Conservation (phyloP, 2,329 filamentous ascomycete genomes). For the Akanthomyces lecanii region DNA sequence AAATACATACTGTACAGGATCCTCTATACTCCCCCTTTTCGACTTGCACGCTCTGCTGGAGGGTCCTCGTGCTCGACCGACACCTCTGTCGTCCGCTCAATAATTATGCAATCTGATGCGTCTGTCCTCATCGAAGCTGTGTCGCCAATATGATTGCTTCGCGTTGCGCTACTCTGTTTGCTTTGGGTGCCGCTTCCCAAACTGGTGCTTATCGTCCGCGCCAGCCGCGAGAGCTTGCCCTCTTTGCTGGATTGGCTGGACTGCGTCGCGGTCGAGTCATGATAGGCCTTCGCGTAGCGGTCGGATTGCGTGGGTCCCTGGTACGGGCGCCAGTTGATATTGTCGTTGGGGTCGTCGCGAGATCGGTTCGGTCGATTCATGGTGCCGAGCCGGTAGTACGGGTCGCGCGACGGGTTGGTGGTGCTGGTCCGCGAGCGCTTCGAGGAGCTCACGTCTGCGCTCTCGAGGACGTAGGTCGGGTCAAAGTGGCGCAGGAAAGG, state of each 20-base stretch:
- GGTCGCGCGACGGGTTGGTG: slow-evolving; percentile 1
- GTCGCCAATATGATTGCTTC: background rate
- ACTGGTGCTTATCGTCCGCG: background rate
- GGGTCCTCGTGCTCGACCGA: slow-evolving; percentile 1
- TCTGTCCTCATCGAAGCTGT: background rate
- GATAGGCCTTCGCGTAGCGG: background rate
- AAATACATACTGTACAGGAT: background rate
- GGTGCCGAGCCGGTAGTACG: slow-evolving; percentile 17
- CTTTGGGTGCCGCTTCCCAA: background rate
- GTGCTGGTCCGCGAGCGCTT: background rate
- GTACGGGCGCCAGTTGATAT: slow-evolving; percentile 12
- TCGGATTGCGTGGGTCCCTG: background rate
- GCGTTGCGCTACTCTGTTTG: background rate
- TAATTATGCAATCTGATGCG: slow-evolving; percentile 10
- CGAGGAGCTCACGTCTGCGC: slow-evolving; percentile 11
- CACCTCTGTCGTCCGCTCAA: slow-evolving; percentile 10
- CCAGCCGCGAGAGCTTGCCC: background rate
- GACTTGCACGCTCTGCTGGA: background rate
- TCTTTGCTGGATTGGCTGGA: background rate
- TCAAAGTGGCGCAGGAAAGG: slow-evolving; percentile 19
- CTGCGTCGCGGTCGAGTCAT: background rate
- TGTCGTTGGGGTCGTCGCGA: background rate
- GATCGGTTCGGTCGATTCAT: background rate
- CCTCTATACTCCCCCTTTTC: background rate
- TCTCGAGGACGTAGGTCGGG: slow-evolving; percentile 16